These are phyloP conservation scores for Mycena crocata DNA, from an alignment of 768 basidiomycete species.

Conservation along the genomic window DNA sequence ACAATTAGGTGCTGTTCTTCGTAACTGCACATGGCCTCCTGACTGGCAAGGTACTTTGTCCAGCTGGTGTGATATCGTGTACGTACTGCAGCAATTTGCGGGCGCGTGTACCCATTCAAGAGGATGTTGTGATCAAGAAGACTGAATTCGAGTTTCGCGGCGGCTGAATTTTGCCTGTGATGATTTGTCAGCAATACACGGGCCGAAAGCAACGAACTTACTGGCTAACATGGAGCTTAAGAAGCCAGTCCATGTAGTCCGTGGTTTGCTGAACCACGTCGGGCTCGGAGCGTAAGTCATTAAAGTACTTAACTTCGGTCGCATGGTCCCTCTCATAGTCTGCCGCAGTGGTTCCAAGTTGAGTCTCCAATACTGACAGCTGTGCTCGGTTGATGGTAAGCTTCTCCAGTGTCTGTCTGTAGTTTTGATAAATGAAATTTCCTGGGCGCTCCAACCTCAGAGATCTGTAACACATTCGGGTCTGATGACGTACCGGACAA, in stretches of 20 bases:
- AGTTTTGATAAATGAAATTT: conserved; percentile 26
- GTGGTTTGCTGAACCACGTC: not conserved
- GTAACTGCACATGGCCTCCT: conserved; percentile 4
- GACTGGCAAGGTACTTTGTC: not conserved
- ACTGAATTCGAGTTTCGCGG: not conserved
- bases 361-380: conserved; percentile 2
- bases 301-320: conserved; percentile 10
- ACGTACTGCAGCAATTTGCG: conserved; percentile 8
- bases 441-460: not conserved
- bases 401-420: conserved; percentile 19
- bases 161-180: not conserved
- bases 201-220: not conserved
- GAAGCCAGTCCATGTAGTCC: conserved; percentile 13
- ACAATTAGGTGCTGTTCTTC: conserved; percentile 9
- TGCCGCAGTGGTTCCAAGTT: not conserved
- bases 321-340: conserved; percentile 20
- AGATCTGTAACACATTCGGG: not conserved
- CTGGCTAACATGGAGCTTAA: not conserved
- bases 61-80: conserved; percentile 14
- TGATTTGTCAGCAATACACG: too few relatives aligned
- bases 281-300: conserved; percentile 3
- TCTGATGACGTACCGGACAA: conserved; percentile 24
- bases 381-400: not conserved
- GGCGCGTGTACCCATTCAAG: not conserved
- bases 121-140: conserved; percentile 13